Conservation (phyloP, 1,284 basidiomycete species). For the Rhodotorula sp. region DNA sequence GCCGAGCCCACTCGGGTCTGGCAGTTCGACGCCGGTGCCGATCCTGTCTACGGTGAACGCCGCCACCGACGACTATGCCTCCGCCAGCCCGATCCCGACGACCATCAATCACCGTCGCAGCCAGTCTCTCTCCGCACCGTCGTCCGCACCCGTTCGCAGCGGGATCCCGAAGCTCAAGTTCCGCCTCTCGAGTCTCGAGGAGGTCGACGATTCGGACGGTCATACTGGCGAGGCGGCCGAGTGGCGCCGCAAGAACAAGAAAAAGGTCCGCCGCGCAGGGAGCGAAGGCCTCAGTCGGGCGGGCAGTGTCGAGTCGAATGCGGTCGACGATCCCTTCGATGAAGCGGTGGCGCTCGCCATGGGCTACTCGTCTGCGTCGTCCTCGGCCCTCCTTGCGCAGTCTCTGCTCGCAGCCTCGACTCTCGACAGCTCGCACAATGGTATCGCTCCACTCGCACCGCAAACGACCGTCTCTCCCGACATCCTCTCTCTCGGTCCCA, state of each 20-base stretch:
- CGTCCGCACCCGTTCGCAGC: conserved; percentile 30
- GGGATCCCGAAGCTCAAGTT: conserved; percentile 31
- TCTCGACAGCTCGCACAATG: background rate
- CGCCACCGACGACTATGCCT: background rate
- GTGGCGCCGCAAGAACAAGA: conserved; percentile 34
- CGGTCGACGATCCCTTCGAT: conserved; percentile 7
- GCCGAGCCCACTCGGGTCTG: conserved; percentile 12
- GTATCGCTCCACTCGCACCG: background rate
- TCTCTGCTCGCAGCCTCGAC: conserved; percentile 35
- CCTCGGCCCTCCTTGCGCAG: conserved; percentile 38
- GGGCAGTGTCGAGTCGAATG: conserved; percentile 20
- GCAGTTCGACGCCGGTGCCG: conserved; percentile 5
- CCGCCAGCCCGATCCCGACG: conserved; percentile 1
- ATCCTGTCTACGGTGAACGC: background rate
- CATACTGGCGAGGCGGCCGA: conserved; percentile 37
- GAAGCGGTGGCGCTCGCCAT: conserved; percentile 5
- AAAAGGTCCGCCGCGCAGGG: conserved; percentile 33
- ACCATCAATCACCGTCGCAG: conserved; percentile 11
- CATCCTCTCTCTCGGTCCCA: conserved; percentile 27
- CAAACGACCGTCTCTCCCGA: conserved; percentile 31
- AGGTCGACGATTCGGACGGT: conserved; percentile 40
- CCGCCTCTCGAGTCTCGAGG: conserved; percentile 34
- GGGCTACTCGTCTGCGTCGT: conserved; percentile 30
- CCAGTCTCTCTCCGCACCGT: conserved; percentile 7
- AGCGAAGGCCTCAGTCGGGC: conserved; percentile 34